Evolutionary conservation across 164 flowering plant species (phyloP).

Genomic region (Taxillus chinensis): DNA sequence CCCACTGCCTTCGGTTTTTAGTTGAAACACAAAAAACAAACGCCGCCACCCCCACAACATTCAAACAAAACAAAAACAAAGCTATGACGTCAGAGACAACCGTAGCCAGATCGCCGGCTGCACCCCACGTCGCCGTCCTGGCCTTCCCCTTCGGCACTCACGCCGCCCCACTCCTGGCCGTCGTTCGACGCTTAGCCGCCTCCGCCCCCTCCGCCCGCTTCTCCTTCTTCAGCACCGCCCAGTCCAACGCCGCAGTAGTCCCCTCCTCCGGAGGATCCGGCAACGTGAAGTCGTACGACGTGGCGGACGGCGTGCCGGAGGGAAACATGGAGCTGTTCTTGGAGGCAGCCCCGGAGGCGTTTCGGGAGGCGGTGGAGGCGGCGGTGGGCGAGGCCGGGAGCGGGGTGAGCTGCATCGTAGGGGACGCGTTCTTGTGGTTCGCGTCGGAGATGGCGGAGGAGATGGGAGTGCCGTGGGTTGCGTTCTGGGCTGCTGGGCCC

Average conservation of each 20-base stretch:
- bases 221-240: slow-evolving; percentile 15
- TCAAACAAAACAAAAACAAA: too few relatives aligned
- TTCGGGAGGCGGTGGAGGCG: background rate
- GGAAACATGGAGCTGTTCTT: slow-evolving; percentile 28
- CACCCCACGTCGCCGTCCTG: slow-evolving; percentile 13
- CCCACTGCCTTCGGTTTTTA: too few relatives aligned
- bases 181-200: slow-evolving; percentile 13
- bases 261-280: background rate
- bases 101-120: too few relatives aligned
- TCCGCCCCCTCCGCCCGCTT: slow-evolving; percentile 11
- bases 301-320: slow-evolving; percentile 27
- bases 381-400: slow-evolving; percentile 16
- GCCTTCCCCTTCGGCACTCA: slow-evolving; percentile 24
- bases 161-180: slow-evolving; percentile 10
- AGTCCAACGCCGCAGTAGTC: slow-evolving; percentile 16
- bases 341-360: slow-evolving; percentile 23
- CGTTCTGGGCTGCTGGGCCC: slow-evolving; percentile 31
- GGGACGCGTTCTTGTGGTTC: slow-evolving; percentile 34
- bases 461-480: slow-evolving; percentile 32
- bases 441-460: slow-evolving; percentile 29
- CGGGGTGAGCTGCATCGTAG: slow-evolving; percentile 23
- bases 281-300: slow-evolving; percentile 18
- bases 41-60: too few relatives aligned
- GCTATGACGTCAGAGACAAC: too few relatives aligned
- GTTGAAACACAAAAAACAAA: too few relatives aligned